Base-by-base conservation (phyloP, 2,329 filamentous ascomycete species). In the Nigrospora sphaerica region DNA sequence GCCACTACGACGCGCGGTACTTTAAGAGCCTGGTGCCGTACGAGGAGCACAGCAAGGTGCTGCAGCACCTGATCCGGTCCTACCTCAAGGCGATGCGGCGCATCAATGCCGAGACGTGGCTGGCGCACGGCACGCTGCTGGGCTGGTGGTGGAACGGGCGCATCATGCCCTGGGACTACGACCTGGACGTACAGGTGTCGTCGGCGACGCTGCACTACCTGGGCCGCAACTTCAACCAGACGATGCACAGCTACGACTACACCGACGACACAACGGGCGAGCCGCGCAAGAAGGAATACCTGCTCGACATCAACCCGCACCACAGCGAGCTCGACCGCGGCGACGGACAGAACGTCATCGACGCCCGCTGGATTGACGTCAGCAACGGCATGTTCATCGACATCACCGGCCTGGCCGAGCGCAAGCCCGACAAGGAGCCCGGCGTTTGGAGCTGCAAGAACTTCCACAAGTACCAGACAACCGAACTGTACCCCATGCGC, bases 131-230 rank as follows among this genome's bases (percentile, higher is more conserved):
- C 42, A 90, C 88, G 5, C 68, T 93, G 42, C 70, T 95, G 18
- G 88, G 88, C 12, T 95, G 88, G 88, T 93, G 86, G 86, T 95
- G 88, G 88, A 92, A 89, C 61, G 77, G 72, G 37, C 68, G 80
- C 66, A 81, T 88, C 60, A 80, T 91, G 69, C 86, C 87, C 1
- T 91, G 87, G 87, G 88, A 93, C 64, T 86, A 82, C 70, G 88
- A 95, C 63, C 71, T 93, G 39, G 88, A 95, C 64, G 86, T 87
- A 0, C 88, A 93, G 66, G 81, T 93, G 28, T 80, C 81, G 16
- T 77, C 76, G 46, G 68, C 72, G 32, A 90, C 87, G 1, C 72
- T 93, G 39, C 64, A 71, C 33, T 80, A 80, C 62, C 70, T 93
- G 23, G 85, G 74, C 32, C 67, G 79, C 47, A 69, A 80, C 51